These are phyloP conservation scores for Pyrenochaeta sp. DNA, from an alignment of 2,329 filamentous ascomycete species.

Conservation along the genomic window DNA sequence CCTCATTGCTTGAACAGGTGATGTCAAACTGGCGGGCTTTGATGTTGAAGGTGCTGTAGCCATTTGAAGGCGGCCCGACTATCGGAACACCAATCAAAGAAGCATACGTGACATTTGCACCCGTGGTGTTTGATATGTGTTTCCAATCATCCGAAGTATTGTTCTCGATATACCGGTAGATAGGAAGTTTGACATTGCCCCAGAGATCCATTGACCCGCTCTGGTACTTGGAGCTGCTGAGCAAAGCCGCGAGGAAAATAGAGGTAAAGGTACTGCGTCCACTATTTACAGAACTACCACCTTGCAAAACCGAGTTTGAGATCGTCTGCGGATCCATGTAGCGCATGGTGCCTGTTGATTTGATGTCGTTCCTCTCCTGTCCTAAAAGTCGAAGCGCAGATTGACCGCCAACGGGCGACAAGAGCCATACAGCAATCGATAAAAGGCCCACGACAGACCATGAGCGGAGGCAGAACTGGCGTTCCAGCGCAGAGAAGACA, in stretches of 20 bases:
- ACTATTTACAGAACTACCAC: slow-evolving; percentile 19
- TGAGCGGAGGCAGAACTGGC: slow-evolving; percentile 34
- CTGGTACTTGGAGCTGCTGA: slow-evolving; percentile 35
- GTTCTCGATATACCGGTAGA: slow-evolving; percentile 31
- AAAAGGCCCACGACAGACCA: slow-evolving; percentile 35
- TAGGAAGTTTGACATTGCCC: slow-evolving; percentile 40
- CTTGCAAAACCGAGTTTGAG: slow-evolving; percentile 15
- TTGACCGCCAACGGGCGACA: slow-evolving; percentile 42
- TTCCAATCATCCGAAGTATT: slow-evolving; percentile 31
- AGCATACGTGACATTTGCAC: slow-evolving; percentile 29
- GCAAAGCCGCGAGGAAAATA: slow-evolving; percentile 32
- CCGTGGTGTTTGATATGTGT: slow-evolving; percentile 7
- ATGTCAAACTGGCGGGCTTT: slow-evolving; percentile 39
- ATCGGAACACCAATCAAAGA: slow-evolving; percentile 40
- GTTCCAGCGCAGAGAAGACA: slow-evolving; percentile 41
- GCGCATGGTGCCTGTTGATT: slow-evolving; percentile 18
- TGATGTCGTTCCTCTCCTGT: slow-evolving; percentile 19
- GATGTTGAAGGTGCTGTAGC: slow-evolving; percentile 29
- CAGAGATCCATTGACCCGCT: slow-evolving; percentile 34
- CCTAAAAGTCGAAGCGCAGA: slow-evolving; percentile 37
- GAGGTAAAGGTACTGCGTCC: slow-evolving; percentile 30
- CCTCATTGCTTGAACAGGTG: slow-evolving; percentile 29
- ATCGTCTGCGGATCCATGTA: slow-evolving; percentile 30
- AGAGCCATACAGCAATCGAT: slow-evolving; percentile 35
- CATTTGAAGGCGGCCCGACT: slow-evolving; percentile 9